Base-by-base conservation (phyloP, 805 yeast species). In the Debaryomyces hansenii region DNA sequence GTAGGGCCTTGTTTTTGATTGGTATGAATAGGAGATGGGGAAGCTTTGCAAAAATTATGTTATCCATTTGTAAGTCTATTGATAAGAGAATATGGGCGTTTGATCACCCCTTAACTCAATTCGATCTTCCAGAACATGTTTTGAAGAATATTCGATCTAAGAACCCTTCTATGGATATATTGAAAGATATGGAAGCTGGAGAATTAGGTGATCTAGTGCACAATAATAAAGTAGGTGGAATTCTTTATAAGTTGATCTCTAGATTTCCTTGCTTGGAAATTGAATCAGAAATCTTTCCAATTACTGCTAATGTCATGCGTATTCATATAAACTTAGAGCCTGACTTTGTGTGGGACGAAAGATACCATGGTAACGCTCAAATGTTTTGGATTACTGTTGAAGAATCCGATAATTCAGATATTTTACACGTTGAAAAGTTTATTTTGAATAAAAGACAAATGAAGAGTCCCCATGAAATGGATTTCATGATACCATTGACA, bases 21-120 rank as follows among this genome's bases (percentile, higher is more conserved):
- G 95, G 96, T 32, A 71, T 94, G 31, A 87, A 89, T 58, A 75
- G 99, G 54, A 74, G 95, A 47, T 94, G 99, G 99, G 97, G 98
- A 1, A 64, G 70, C 5, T 83, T 90, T 50, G 77, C 94, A 41
- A 80, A 83, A 46, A 78, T 85, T 5, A 78, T 91, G 79, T 69
- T 94, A 24, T 78, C 89, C 6, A 73, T 94, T 16, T 92, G 97
- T 63, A 89, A 90, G 55, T 82, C 96, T 1, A 83, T 95, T 48
- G 96, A 90, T 50, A 81, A 78, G 54, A 76, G 92, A 54, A 59
- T 87, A 1, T 94, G 99, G 99, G 80, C 91, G 0, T 89, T 84
- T 64, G 86, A 84, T 49, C 97, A 94, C 66, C 97, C 99, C 0
- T 60, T 94, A 62, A 73, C 84, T 7, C 99, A 94, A 62, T 91